Evolutionary conservation across 2,329 filamentous ascomycete species (phyloP).

Genomic region (Penicillium sumatraense): DNA sequence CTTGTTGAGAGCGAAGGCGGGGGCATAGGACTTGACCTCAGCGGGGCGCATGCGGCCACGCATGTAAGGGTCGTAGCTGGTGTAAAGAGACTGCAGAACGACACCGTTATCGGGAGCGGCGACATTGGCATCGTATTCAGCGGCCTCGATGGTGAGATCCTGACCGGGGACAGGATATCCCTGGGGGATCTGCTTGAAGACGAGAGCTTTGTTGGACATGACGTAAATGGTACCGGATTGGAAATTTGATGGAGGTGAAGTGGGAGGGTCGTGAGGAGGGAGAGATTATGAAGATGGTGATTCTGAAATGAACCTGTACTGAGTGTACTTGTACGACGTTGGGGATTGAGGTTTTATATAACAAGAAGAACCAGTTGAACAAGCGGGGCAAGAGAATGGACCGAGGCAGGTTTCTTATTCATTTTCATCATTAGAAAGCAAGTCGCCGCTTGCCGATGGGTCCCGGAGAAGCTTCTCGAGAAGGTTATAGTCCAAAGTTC

Average conservation of each 20-base stretch:
- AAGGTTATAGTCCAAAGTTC: slow-evolving; percentile 17
- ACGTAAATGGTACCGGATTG: slow-evolving; percentile 14
- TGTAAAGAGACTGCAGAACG: slow-evolving; percentile 70
- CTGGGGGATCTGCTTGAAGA: slow-evolving; percentile 72
- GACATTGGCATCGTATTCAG: slow-evolving; percentile 65
- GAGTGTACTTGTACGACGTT: neutral
- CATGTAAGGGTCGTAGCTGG: slow-evolving; percentile 84
- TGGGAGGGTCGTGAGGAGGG: too few species aligned
- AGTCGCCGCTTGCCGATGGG: slow-evolving; percentile 11
- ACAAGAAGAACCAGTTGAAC: neutral
- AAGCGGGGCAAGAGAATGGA: slow-evolving; percentile 26
- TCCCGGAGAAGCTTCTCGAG: slow-evolving; percentile 34
- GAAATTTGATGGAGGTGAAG: slow-evolving; percentile 1
- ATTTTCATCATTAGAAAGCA: slow-evolving; percentile 28
- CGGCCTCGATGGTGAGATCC: slow-evolving; percentile 69
- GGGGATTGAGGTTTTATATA: slow-evolving; percentile 12
- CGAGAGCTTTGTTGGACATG: slow-evolving; percentile 70
- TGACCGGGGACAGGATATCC: slow-evolving; percentile 72
- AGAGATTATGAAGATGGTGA: neutral
- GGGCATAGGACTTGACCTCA: slow-evolving; percentile 67
- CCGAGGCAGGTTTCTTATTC: slow-evolving; percentile 21
- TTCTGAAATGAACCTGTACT: neutral
- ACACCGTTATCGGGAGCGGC: slow-evolving; percentile 68
- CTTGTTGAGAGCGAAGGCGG: slow-evolving; percentile 64
- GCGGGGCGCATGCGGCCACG: slow-evolving; percentile 76